Evolutionary conservation across 257 asterid species (phyloP), one percentile per base, ranked within the genome.

Genomic region (Fraxinus excelsior): DNA sequence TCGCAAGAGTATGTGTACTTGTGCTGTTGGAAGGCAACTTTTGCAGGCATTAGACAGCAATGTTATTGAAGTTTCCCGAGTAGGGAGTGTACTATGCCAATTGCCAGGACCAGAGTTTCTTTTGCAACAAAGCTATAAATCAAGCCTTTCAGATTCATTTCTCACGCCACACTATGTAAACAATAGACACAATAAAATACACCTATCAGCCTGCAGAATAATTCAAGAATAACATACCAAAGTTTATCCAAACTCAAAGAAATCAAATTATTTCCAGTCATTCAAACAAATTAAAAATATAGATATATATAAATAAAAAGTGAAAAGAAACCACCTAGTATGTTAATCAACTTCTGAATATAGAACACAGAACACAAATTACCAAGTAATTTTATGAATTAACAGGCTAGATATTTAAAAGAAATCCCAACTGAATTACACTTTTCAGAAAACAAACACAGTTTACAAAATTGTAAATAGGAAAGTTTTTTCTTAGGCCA

Each of bases 181-280:
- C n/a, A 21, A 34, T 11, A 76, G 10, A 18, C 67, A 71, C 64
- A n/a, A 53, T 32, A 67, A 18, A 40, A 66, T 29, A 53, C 23
- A 26, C 66, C 64, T n/a, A 18, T 29, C 71, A 32, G 37, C 16
- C 64, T 65, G 80, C 85, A 74, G 66, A 51, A 38, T 37, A 29
- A 58, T 58, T 3, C 28, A 7, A 58, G 66, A 58, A 58, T 58
- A 29, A 25, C n/a, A 12, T 7, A 77, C 26, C 12, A 75, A 1
- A 58, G 65, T 31, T 71, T 21, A 40, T 16, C n/a, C 76, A 71
- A 68, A 58, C 28, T 78, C 34, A 9, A 83, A 65, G 34, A 66
- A 42, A 37, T 21, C 31, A 70, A 65, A 35, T 64, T 32, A 28
- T 69, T 64, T 66, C 69, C 64, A 76, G 72, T 44, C 35, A 35